Conservation (phyloP, 805 yeast species). For the Blastobotrys peoriensis region DNA sequence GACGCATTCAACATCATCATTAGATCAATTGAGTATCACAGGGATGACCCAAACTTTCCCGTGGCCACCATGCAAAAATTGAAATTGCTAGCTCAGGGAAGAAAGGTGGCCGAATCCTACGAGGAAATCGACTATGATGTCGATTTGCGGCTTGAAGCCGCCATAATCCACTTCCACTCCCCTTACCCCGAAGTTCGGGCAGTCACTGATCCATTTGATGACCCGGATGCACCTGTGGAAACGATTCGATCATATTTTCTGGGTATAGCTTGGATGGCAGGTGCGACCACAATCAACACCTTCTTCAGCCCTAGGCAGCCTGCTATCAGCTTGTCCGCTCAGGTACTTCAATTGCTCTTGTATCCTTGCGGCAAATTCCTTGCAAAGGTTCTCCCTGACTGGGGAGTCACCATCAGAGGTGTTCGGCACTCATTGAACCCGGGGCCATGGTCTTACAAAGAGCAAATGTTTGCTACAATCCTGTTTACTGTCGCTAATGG, state of each 20-base stretch:
- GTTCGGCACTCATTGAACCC: constrained; percentile 42
- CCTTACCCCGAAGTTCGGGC: constrained; percentile 56
- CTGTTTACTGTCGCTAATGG: constrained; percentile 32
- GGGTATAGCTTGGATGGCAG: constrained; percentile 45
- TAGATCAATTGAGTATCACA: constrained; percentile 37
- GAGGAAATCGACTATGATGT: constrained; percentile 17
- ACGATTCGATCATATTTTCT: constrained; percentile 48
- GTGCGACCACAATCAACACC: constrained; percentile 50
- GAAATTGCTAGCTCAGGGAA: constrained; percentile 4
- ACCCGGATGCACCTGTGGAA: constrained; percentile 41
- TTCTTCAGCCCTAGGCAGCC: constrained; percentile 54
- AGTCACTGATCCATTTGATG: constrained; percentile 40
- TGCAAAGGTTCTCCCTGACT: constrained; percentile 39
- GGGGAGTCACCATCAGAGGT: constrained; percentile 37
- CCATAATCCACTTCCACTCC: constrained; percentile 35
- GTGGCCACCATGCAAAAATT: constrained; percentile 28
- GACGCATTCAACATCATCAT: constrained; percentile 39
- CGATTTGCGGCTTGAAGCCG: constrained; percentile 37
- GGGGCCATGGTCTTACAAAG: constrained; percentile 59
- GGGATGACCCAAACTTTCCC: constrained; percentile 46
- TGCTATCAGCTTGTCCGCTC: constrained; percentile 36
- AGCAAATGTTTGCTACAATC: constrained; percentile 54
- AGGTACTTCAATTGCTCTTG: constrained; percentile 38
- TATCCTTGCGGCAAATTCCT: constrained; percentile 30
- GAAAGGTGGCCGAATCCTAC: constrained; percentile 8